Base-by-base conservation (phyloP, 306 rosid species). In the Benincasa hispida region DNA sequence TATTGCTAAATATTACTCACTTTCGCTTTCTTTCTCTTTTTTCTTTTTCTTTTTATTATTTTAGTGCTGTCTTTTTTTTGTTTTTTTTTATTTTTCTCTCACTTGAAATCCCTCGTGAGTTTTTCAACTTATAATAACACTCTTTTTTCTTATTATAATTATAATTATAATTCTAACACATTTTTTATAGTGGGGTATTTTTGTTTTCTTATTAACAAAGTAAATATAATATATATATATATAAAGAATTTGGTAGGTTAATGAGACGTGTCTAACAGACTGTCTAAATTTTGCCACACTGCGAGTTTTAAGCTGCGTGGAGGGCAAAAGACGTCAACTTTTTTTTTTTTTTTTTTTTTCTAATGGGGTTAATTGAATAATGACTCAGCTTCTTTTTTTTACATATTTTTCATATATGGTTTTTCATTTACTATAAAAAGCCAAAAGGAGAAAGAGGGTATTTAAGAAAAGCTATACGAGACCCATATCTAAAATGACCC, bases 261-360 rank as follows among this genome's bases (percentile, higher is more conserved):
- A 75, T n/a, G 80, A 88, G 84, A 87, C 91, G 87, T 85, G 91
- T 89, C 79, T 27, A 76, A 72, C 82, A 79, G 83, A 74, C 85
- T 79, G 82, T 72, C 79, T 81, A 82, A 84, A n/a, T 63, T 77
- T 86, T 86, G 89, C 83, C 86, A 74, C 81, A 76, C 85, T 87
- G 96, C 97, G 97, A 83, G 93, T 88, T 91, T 91, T 81, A 79
- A 86, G 97, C 88, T 82, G 91, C 92, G 92, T 93, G 92, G 92
- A 91, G 92, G 93, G 85, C 72, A 93, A 91, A 93, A 93, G 96
- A 91, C 97, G 97, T 89, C 82, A 91, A 78, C 91, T 85, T 66
- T 77, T 39, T 77, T 55, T 51, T 32, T 77, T 47, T 42, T 55
- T 32, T 24, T 79, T 57, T 70, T 21, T 78, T 67, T 69, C 73